Evolutionary conservation across 2,329 filamentous ascomycete species (phyloP).

Genomic region (Teratosphaeria viscida): DNA sequence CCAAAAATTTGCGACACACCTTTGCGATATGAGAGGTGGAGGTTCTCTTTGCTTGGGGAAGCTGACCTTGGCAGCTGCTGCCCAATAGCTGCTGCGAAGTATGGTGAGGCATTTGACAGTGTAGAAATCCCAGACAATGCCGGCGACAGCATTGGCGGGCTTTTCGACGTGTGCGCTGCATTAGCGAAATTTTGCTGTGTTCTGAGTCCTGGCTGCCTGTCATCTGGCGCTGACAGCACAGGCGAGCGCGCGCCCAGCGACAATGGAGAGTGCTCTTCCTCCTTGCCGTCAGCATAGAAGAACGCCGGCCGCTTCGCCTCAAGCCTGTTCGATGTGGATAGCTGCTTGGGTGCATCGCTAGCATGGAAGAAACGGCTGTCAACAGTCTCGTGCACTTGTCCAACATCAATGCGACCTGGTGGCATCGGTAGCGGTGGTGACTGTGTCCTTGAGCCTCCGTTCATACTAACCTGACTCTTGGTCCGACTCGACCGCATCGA

Average conservation of each 20-base stretch:
- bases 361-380: conserved; percentile 83
- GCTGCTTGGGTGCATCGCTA: conserved; percentile 49
- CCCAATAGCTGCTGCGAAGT: conserved; percentile 18
- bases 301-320: conserved; percentile 38
- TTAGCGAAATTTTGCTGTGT: conserved; percentile 9
- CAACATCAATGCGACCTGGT: conserved; percentile 20
- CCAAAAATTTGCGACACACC: conserved; percentile 39
- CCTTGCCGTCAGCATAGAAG: conserved; percentile 42
- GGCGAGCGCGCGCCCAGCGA: conserved; percentile 27
- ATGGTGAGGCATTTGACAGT: conserved; percentile 20
- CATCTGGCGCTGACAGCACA: conserved; percentile 24
- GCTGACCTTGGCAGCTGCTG: conserved; percentile 25
- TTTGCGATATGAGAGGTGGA: conserved; percentile 40
- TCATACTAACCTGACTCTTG: conserved; percentile 28
- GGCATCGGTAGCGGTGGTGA: conserved; percentile 27
- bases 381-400: conserved; percentile 16
- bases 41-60: conserved; percentile 38
- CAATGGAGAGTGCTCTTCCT: conserved; percentile 22
- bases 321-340: conserved; percentile 23
- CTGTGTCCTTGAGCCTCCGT: conserved; percentile 13
- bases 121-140: conserved; percentile 14
- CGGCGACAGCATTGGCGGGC: conserved; percentile 23
- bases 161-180: conserved; percentile 9
- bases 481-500: conserved; percentile 17
- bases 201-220: conserved; percentile 12